Conservation (phyloP, 139 green algal species). For the Picochlorum sp. region DNA sequence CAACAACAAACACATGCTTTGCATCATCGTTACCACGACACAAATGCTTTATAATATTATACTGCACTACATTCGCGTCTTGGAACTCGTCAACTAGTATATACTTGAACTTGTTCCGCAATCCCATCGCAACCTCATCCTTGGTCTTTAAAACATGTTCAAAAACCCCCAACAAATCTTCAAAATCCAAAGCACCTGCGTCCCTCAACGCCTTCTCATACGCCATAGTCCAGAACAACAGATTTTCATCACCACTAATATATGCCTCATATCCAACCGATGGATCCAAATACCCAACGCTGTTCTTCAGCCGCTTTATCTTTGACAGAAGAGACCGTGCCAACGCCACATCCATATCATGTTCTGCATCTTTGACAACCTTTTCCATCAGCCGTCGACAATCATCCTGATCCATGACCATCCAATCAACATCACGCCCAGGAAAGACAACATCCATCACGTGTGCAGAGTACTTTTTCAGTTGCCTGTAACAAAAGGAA, state of each 20-base stretch:
- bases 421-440: slow-evolving; percentile 14
- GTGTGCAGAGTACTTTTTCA: slow-evolving; percentile 4
- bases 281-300: slow-evolving; percentile 6
- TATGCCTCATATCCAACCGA: no score
- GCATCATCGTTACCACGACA: background rate
- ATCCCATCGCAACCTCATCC: background rate
- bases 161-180: slow-evolving; percentile 34
- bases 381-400: slow-evolving; percentile 18
- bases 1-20: slow-evolving; percentile 61
- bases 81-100: slow-evolving; percentile 59
- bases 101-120: slow-evolving; percentile 14
- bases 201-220: slow-evolving; percentile 6
- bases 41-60: slow-evolving; percentile 47
- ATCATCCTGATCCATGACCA: slow-evolving; percentile 35
- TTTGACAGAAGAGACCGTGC: background rate
- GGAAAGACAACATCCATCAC: no score
- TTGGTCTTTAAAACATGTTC: slow-evolving; percentile 20
- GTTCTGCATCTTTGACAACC: slow-evolving; percentile 11
- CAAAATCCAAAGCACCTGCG: slow-evolving; percentile 29
- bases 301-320: slow-evolving; percentile 24
- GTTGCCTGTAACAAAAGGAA: slow-evolving; percentile 27
- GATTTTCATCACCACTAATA: background rate
- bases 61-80: slow-evolving; percentile 62
- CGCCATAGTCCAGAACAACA: slow-evolving; percentile 8
- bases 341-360: background rate